These are phyloP conservation scores for Pelargonium australe DNA, from an alignment of 441 rosid species.

Conservation along the genomic window DNA sequence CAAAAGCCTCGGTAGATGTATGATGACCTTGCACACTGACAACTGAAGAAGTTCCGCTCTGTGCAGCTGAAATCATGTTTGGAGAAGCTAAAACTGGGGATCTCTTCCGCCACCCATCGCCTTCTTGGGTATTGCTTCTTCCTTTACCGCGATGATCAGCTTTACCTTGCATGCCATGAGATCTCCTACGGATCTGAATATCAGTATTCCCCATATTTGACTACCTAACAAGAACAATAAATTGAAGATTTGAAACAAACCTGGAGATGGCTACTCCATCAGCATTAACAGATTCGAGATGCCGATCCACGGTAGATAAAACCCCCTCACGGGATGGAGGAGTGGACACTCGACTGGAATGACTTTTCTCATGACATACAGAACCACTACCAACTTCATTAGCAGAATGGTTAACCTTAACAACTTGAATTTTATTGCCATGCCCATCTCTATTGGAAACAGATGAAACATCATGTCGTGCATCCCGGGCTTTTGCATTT, in stretches of 20 bases:
- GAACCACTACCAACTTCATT: constrained; percentile 35
- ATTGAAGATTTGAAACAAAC: constrained; percentile 38
- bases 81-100: constrained; percentile 31
- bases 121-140: constrained; percentile 41
- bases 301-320: constrained; percentile 37
- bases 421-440: constrained; percentile 12
- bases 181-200: constrained; percentile 25
- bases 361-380: constrained; percentile 29
- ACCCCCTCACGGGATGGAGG: constrained; percentile 29
- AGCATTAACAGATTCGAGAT: constrained; percentile 29
- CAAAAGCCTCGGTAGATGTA: constrained; percentile 29
- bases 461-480: constrained; percentile 12
- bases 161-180: constrained; percentile 26
- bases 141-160: constrained; percentile 50
- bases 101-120: constrained; percentile 43
- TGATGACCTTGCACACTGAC: constrained; percentile 32
- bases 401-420: constrained; percentile 27
- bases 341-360: constrained; percentile 25
- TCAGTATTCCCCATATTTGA: constrained; percentile 24
- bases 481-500: constrained; percentile 31
- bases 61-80: constrained; percentile 22
- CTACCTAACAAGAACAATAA: constrained; percentile 21
- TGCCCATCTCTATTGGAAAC: constrained; percentile 16
- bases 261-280: constrained; percentile 45
- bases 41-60: constrained; percentile 36